phyloP scores from a whole-genome alignment of 148 eudicot species.

The Silene conica region DNA sequence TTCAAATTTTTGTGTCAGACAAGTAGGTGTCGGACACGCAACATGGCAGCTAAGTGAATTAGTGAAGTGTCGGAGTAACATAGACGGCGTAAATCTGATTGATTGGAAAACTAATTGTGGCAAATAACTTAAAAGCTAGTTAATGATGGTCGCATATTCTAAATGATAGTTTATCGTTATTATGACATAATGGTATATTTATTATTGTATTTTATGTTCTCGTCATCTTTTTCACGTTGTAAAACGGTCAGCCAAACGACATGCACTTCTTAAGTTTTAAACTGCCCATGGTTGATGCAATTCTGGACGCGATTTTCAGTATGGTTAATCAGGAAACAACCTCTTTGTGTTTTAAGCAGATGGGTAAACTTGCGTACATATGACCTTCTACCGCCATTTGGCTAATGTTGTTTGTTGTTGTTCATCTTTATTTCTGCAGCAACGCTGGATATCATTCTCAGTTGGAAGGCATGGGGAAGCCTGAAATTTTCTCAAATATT shows the following conservation, averaged over 20 bases:
- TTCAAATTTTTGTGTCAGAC: too few species aligned
- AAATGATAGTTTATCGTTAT: too few species aligned
- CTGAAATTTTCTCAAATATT: constrained; percentile 73
- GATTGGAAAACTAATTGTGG: background rate
- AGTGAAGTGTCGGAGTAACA: too few species aligned
- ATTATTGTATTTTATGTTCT: background rate
- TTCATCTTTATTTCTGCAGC: constrained; percentile 43
- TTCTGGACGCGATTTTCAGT: background rate
- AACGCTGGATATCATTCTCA: constrained; percentile 75
- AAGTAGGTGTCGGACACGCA: too few species aligned
- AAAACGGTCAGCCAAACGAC: background rate
- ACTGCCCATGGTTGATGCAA: background rate
- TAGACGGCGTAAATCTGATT: too few species aligned
- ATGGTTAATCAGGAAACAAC: background rate
- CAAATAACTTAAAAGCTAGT: background rate
- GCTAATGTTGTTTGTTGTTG: background rate
- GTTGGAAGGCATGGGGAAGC: constrained; percentile 94
- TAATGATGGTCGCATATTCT: background rate
- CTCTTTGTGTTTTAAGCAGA: background rate
- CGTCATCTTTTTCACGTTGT: background rate
- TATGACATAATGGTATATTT: background rate
- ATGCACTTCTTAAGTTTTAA: background rate
- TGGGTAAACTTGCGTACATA: background rate
- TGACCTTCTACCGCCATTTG: background rate
- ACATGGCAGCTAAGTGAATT: too few species aligned